Percentiles rank a stretch among this genome's conserved stretches.
Evolutionary conservation across 306 rosid species (phyloP).

Genomic region (Mucuna pruriens): DNA sequence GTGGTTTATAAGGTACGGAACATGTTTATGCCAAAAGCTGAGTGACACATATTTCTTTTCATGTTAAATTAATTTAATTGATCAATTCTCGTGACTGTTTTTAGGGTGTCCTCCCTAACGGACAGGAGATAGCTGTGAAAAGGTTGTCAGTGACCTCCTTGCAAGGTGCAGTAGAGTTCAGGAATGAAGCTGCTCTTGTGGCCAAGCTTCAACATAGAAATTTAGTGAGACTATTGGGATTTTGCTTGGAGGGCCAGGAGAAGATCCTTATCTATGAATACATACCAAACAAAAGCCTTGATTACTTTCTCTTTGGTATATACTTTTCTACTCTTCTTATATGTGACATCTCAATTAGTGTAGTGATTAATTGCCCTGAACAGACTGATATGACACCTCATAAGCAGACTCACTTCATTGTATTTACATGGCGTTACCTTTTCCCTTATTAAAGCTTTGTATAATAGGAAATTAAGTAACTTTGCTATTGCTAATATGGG

Average conservation of each 20-base stretch:
- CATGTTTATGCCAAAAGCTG: not conserved
- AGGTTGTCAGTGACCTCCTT: constrained; percentile 55
- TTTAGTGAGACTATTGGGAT: constrained; percentile 62
- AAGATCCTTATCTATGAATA: constrained; percentile 68
- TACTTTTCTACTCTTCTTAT: not conserved
- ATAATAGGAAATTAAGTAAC: not conserved
- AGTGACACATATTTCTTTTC: not conserved
- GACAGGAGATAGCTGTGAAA: constrained; percentile 67
- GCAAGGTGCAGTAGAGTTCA: constrained; percentile 68
- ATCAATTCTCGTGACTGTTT: not conserved
- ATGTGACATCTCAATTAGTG: not conserved
- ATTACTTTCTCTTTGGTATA: constrained; percentile 59
- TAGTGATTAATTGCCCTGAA: not conserved
- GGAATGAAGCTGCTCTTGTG: constrained; percentile 62
- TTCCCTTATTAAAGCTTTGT: not conserved
- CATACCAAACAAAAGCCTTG: constrained; percentile 64
- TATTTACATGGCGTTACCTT: not conserved
- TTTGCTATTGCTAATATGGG: not conserved
- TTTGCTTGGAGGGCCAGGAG: constrained; percentile 63
- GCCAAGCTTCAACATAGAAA: constrained; percentile 71
- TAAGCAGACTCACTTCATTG: not conserved
- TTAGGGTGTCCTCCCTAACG: constrained; percentile 58
- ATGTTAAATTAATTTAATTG: not conserved
- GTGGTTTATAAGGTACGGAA: constrained; percentile 56
- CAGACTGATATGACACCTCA: not conserved